Conservation (phyloP, 1,284 basidiomycete genomes). For the Ceratobasidium sp. region DNA sequence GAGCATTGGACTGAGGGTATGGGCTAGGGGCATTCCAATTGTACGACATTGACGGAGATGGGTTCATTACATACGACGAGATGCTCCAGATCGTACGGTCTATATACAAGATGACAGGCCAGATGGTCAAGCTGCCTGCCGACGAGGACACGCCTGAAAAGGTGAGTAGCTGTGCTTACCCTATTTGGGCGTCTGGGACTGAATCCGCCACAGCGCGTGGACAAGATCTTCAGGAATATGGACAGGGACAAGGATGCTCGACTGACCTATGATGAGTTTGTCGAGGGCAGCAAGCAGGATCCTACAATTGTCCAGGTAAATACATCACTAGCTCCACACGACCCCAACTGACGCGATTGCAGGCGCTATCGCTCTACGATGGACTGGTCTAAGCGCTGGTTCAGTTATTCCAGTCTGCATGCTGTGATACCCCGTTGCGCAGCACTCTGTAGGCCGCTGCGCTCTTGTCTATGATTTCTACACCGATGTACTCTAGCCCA, state of each 20-base stretch:
- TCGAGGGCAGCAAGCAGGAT: slow-evolving; percentile 96
- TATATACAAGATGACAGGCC: slow-evolving; percentile 99
- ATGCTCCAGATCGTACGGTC: slow-evolving; percentile 97
- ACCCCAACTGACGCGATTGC: neutral
- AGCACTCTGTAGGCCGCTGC: slow-evolving; percentile 6
- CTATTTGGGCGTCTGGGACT: neutral
- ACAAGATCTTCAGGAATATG: slow-evolving; percentile 96
- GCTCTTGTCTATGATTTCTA: neutral
- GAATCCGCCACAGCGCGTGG: slow-evolving; percentile 71
- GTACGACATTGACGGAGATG: slow-evolving; percentile 98
- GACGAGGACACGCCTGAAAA: slow-evolving; percentile 99
- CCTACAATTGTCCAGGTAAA: slow-evolving; percentile 95
- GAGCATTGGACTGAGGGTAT: neutral
- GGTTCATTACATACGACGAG: slow-evolving; percentile 96
- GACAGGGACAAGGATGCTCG: slow-evolving; percentile 88
- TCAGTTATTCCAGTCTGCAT: neutral
- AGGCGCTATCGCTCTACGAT: slow-evolving; percentile 60
- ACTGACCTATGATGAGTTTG: slow-evolving; percentile 93
- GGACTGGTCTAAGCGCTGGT: slow-evolving; percentile 53
- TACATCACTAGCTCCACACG: slow-evolving; percentile 18
- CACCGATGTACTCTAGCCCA: neutral
- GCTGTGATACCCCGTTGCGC: neutral
- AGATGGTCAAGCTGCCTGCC: slow-evolving; percentile 97
- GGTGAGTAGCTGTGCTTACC: slow-evolving; percentile 56
- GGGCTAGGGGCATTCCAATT: slow-evolving; percentile 96